phyloP scores from a whole-genome alignment of 805 yeast genomes.

The Barnettozyma sucrosica region DNA sequence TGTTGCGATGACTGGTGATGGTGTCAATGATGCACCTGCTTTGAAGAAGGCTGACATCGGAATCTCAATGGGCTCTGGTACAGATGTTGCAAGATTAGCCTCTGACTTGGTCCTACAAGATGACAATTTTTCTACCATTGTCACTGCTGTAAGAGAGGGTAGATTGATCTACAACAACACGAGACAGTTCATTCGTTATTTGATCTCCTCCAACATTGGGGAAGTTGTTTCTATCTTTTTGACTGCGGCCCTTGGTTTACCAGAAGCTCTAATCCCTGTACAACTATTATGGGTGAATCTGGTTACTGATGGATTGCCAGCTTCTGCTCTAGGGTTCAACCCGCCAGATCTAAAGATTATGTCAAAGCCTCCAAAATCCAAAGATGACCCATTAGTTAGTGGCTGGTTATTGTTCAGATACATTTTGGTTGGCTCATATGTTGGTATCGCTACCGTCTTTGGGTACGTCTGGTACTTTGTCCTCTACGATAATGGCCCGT shows the following conservation, averaged over 20 bases:
- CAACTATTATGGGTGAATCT: constrained; percentile 53
- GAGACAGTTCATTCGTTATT: constrained; percentile 36
- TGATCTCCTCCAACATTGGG: constrained; percentile 50
- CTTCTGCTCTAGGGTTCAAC: constrained; percentile 50
- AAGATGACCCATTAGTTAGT: constrained; percentile 33
- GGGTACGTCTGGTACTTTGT: constrained; percentile 38
- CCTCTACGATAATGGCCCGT: constrained; percentile 31
- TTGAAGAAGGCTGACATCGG: constrained; percentile 59
- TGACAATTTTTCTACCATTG: constrained; percentile 50
- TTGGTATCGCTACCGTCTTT: constrained; percentile 36
- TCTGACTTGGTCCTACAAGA: constrained; percentile 53
- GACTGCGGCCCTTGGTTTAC: constrained; percentile 48
- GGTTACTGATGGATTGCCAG: constrained; percentile 55
- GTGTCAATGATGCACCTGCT: constrained; percentile 62
- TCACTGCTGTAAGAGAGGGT: constrained; percentile 52
- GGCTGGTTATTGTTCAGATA: constrained; percentile 34
- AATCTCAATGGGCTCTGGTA: constrained; percentile 58
- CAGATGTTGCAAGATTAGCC: constrained; percentile 57
- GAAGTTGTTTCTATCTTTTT: constrained; percentile 51
- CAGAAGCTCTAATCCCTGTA: constrained; percentile 50
- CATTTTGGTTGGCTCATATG: constrained; percentile 34
- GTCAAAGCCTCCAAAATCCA: constrained; percentile 33
- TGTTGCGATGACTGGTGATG: constrained; percentile 64
- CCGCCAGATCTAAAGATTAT: constrained; percentile 36
- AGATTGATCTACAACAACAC: constrained; percentile 40